These are phyloP conservation scores for Epicoccum sorghinum DNA, from an alignment of 2,329 filamentous ascomycete genomes.

Conservation along the genomic window DNA sequence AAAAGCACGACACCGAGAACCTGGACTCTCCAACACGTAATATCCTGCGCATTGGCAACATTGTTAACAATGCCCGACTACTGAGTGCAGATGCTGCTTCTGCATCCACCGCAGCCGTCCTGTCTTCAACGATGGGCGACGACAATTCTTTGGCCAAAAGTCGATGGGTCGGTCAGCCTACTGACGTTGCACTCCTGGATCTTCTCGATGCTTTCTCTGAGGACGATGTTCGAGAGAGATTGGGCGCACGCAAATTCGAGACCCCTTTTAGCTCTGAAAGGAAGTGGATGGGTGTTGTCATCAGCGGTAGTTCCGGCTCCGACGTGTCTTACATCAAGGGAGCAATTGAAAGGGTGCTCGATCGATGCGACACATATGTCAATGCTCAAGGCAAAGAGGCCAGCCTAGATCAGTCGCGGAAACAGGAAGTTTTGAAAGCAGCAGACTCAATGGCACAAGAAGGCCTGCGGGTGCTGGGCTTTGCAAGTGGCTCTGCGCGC, in stretches of 20 bases:
- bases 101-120: conserved; percentile 74
- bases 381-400: conserved; percentile 86
- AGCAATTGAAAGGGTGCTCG: conserved; percentile 84
- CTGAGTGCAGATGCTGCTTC: conserved; percentile 74
- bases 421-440: conserved; percentile 75
- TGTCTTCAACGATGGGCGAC: conserved; percentile 80
- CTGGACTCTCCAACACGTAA: conserved; percentile 77
- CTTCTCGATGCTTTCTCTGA: conserved; percentile 89
- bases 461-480: conserved; percentile 87
- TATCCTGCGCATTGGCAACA: conserved; percentile 89
- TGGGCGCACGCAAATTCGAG: conserved; percentile 82
- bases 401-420: conserved; percentile 76
- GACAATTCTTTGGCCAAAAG: conserved; percentile 72
- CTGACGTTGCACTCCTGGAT: conserved; percentile 96
- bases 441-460: conserved; percentile 87
- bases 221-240: conserved; percentile 85
- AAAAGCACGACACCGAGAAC: conserved; percentile 58
- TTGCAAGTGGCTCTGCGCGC: conserved; percentile 77
- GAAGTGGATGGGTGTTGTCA: conserved; percentile 98
- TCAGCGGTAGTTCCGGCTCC: conserved; percentile 63
- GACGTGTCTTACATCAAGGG: conserved; percentile 96
- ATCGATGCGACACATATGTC: conserved; percentile 88
- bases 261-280: conserved; percentile 95
- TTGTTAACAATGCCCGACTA: conserved; percentile 91
- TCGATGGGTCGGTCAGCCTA: conserved; percentile 95